phyloP scores from a whole-genome alignment of 129 eudicot species.

The Logfia minima region DNA sequence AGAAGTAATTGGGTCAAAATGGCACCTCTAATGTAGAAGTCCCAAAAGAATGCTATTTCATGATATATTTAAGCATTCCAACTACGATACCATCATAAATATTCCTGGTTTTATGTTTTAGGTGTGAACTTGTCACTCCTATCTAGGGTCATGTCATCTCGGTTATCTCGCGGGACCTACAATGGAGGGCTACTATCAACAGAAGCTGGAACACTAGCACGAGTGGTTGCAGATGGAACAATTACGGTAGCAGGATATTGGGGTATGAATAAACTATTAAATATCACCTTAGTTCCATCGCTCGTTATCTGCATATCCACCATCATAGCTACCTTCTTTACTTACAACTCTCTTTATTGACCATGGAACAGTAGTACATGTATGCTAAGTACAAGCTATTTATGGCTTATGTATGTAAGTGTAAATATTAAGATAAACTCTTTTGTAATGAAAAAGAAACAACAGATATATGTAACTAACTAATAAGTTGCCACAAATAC shows the following conservation, averaged over 20 bases:
- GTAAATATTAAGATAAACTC: conserved; percentile 19
- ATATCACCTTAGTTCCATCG: conserved; percentile 62
- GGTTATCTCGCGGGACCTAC: conserved; percentile 70
- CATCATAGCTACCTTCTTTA: conserved; percentile 58
- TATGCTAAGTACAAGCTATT: neutral
- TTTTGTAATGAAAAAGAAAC: conserved; percentile 12
- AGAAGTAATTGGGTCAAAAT: neutral
- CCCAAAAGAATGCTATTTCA: neutral
- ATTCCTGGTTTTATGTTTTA: conserved; percentile 19
- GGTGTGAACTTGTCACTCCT: conserved; percentile 75
- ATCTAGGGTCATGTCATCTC: conserved; percentile 77
- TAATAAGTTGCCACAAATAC: no score
- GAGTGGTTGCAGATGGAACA: conserved; percentile 74
- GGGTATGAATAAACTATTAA: conserved; percentile 64
- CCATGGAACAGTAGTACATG: neutral
- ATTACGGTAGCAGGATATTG: conserved; percentile 67
- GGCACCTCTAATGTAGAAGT: neutral
- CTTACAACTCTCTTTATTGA: conserved; percentile 67
- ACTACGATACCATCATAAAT: neutral
- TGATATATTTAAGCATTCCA: neutral
- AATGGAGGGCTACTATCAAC: conserved; percentile 79
- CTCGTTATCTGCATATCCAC: conserved; percentile 56
- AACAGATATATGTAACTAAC: conserved; percentile 15
- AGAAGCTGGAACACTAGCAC: conserved; percentile 82
- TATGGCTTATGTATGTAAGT: conserved; percentile 12